Evolutionary conservation across 2,329 filamentous ascomycete species (phyloP).

Genomic region (Pestalotiopsis fici): DNA sequence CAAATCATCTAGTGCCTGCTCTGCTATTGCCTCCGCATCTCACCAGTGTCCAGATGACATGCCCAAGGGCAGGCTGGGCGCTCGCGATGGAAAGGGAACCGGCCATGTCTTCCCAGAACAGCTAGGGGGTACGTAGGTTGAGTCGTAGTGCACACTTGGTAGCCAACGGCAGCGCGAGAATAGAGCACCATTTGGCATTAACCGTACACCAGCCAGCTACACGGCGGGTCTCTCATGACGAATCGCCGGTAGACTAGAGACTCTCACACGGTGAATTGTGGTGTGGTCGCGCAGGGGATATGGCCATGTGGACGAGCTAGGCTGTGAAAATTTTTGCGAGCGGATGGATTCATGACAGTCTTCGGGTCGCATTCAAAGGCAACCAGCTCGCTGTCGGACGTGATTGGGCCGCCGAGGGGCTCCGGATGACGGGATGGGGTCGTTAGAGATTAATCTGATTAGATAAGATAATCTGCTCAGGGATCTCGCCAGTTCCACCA

Average conservation of each 20-base stretch:
- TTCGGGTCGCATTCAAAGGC: background rate
- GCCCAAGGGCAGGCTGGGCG: no score
- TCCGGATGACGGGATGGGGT: background rate
- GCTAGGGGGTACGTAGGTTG: background rate
- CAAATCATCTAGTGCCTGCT: background rate
- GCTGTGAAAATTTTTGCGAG: constrained; percentile 5
- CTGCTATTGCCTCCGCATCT: background rate
- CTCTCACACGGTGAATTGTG: background rate
- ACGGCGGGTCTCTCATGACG: background rate
- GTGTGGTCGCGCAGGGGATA: background rate
- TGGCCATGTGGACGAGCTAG: background rate
- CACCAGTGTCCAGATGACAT: no score
- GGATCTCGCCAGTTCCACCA: background rate
- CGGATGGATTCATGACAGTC: background rate
- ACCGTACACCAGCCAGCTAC: background rate
- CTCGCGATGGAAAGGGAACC: background rate
- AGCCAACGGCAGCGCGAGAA: background rate
- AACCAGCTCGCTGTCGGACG: background rate
- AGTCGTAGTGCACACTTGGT: background rate
- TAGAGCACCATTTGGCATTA: background rate
- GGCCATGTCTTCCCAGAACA: background rate
- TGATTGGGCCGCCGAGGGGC: background rate
- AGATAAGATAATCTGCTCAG: constrained; percentile 5
- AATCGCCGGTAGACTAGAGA: background rate
- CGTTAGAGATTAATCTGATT: constrained; percentile 2